A percentile compares a stretch with the other conserved stretches of the same genome.
phyloP scores from a whole-genome alignment of 495 filamentous ascomycete genomes.

The Durotheca rogersii region DNA sequence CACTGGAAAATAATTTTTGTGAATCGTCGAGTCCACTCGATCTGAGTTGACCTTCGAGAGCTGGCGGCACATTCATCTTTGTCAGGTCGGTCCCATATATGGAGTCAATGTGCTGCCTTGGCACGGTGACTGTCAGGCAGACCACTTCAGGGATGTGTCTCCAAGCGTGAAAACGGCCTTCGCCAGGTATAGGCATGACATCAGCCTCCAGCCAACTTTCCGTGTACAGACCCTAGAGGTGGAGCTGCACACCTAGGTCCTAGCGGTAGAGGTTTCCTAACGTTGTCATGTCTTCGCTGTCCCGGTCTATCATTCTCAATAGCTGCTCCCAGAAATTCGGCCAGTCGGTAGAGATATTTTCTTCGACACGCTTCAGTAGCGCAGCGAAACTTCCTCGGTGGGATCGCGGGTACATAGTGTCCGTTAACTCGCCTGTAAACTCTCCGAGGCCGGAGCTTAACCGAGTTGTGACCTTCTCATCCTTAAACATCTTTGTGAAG shows the following conservation, averaged over 20 bases:
- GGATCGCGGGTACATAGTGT: slow-evolving; percentile 26
- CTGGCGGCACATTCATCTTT: slow-evolving; percentile 22
- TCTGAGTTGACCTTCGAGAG: slow-evolving; percentile 29
- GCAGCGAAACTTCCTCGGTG: slow-evolving; percentile 45
- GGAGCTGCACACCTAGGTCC: slow-evolving; percentile 31
- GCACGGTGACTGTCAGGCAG: slow-evolving; percentile 41
- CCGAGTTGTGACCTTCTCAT: slow-evolving; percentile 2
- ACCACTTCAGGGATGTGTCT: slow-evolving; percentile 38
- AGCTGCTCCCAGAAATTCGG: slow-evolving; percentile 13
- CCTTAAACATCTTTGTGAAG: slow-evolving; percentile 11
- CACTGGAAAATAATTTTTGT: slow-evolving; percentile 28
- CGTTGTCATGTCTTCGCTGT: neutral
- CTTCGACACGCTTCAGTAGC: slow-evolving; percentile 25
- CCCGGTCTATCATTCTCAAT: slow-evolving; percentile 11
- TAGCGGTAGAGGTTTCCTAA: slow-evolving; percentile 16
- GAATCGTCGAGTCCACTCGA: slow-evolving; percentile 16
- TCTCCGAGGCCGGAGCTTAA: neutral
- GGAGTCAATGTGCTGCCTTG: slow-evolving; percentile 22
- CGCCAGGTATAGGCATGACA: slow-evolving; percentile 10
- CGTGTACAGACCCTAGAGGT: slow-evolving; percentile 34
- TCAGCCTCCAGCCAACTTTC: slow-evolving; percentile 7
- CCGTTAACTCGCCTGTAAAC: neutral
- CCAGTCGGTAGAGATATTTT: slow-evolving; percentile 21
- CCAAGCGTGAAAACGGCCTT: slow-evolving; percentile 29
- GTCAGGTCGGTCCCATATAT: slow-evolving; percentile 17